These are phyloP conservation scores for Gloeostereum incarnatum DNA, from an alignment of 768 basidiomycete species.

Conservation along the genomic window DNA sequence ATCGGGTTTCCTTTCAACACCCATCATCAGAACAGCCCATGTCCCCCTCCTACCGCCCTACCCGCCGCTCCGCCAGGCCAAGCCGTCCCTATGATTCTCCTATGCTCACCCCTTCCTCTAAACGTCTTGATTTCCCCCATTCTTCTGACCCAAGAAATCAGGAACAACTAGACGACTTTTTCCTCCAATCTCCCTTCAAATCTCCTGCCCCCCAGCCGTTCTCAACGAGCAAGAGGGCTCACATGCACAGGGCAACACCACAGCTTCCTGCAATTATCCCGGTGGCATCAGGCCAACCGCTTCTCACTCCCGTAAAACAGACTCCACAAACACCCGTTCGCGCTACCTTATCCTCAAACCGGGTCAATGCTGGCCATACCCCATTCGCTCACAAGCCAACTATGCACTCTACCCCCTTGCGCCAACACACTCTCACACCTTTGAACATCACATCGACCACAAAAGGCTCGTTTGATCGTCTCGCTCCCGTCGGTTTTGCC, in stretches of 20 bases:
- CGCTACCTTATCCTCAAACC: too few species aligned
- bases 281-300: constrained; percentile 34
- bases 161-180: constrained; percentile 37
- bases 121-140: constrained; percentile 28
- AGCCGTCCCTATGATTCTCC: constrained; percentile 38
- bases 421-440: constrained; percentile 37
- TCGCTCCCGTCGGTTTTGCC: constrained; percentile 46
- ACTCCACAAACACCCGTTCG: constrained; percentile 26
- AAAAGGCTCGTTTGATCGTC: constrained; percentile 35
- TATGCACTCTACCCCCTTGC: constrained; percentile 43
- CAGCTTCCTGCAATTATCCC: constrained; percentile 36
- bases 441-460: constrained; percentile 34
- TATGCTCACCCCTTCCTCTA: constrained; percentile 58
- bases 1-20: constrained; percentile 21
- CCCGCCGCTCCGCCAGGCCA: constrained; percentile 24
- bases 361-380: constrained; percentile 8
- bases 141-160: constrained; percentile 11
- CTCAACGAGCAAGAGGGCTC: not conserved
- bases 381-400: constrained; percentile 17
- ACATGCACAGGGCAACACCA: too few species aligned
- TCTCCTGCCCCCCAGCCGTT: constrained; percentile 20
- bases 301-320: constrained; percentile 56
- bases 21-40: constrained; percentile 18
- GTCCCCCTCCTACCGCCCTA: constrained; percentile 25
- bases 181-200: constrained; percentile 43